Evolutionary conservation across 2,329 filamentous ascomycete genomes (phyloP).

Genomic region (Xylariaceae sp.): DNA sequence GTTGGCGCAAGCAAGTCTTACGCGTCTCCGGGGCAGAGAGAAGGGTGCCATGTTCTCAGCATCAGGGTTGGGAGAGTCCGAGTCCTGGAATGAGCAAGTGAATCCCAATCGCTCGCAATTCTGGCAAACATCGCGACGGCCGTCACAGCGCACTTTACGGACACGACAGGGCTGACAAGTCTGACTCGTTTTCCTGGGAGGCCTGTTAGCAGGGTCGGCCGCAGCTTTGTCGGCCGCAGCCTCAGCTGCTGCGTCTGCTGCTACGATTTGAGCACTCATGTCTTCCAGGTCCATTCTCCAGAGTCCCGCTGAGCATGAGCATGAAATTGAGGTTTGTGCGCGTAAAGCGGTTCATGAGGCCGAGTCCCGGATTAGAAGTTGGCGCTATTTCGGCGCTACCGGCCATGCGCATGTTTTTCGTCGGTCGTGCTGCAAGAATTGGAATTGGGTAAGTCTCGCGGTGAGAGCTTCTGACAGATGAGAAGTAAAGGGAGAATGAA

Average conservation of each 20-base stretch:
- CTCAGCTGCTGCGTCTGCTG: constrained; percentile 39
- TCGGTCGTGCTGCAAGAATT: constrained; percentile 13
- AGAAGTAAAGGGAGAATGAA: constrained; percentile 10
- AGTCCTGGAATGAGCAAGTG: constrained; percentile 59
- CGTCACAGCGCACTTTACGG: constrained; percentile 62
- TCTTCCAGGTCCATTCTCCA: constrained; percentile 40
- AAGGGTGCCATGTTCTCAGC: constrained; percentile 43
- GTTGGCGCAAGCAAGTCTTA: constrained; percentile 59
- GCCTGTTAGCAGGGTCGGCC: constrained; percentile 38
- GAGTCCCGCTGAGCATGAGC: constrained; percentile 16
- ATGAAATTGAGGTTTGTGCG: constrained; percentile 16
- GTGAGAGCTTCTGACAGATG: constrained; percentile 15
- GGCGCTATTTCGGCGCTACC: constrained; percentile 25
- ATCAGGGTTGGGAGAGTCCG: constrained; percentile 39
- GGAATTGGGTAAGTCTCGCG: constrained; percentile 21
- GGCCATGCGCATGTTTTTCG: constrained; percentile 20
- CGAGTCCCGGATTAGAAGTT: constrained; percentile 11
- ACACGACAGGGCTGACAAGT: constrained; percentile 59
- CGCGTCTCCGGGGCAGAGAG: constrained; percentile 55
- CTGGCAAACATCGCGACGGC: constrained; percentile 55
- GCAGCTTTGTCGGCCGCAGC: constrained; percentile 38
- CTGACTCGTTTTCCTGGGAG: constrained; percentile 38
- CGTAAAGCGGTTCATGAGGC: constrained; percentile 10
- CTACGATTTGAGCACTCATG: constrained; percentile 40
- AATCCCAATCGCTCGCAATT: constrained; percentile 63